Evolutionary conservation across 441 rosid species (phyloP), one percentile per base, ranked within the genome.

Genomic region (Mallotus japonicus): DNA sequence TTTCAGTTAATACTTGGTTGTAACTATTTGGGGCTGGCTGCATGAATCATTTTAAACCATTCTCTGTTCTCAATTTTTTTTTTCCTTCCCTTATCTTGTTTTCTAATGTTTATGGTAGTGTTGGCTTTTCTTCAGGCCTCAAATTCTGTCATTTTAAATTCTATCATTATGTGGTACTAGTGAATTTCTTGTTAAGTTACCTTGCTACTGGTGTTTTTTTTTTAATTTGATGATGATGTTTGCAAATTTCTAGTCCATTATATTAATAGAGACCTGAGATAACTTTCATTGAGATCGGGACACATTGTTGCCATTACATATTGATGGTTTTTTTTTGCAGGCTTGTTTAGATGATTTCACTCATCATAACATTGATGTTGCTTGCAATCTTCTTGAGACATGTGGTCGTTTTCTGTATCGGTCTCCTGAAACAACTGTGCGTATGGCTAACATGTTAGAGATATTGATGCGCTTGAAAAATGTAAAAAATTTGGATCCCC

Each of bases 381-480:
- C 97, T 62, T 96, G 99, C 87, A 92, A 92, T 88, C 99, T 96
- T 80, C 89, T 92, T 58, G 98, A 96, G 93, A 96, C 99, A 10
- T 96, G 99, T 79, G 99, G 99, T 40, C 96, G 98, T 72, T 96
- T 94, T 84, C 88, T 96, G 66, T 96, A 94, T 75, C 96, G 98
- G 37, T 96, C 99, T 81, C 95, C 98, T 71, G 99, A 96, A 84
- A 96, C 98, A 82, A 77, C 90, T 46, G 83, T 91, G 54, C 89
- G 98, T 78, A 93, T 96, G 98, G 88, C 96, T 74, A 96, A 93
- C 81, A 93, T 96, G 98, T 82, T 93, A 85, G 99, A 96, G 87
- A 96, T 96, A 81, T 83, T 96, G 80, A 94, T 96, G 99, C 99
- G 99, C 73, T 84, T 96, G 87, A 96, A 96, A 88, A 96, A 96